Evolutionary conservation across 352 stramenopile species (phyloP), one percentile per base, ranked within the genome.

Genomic region (Globisporangium parvum): DNA sequence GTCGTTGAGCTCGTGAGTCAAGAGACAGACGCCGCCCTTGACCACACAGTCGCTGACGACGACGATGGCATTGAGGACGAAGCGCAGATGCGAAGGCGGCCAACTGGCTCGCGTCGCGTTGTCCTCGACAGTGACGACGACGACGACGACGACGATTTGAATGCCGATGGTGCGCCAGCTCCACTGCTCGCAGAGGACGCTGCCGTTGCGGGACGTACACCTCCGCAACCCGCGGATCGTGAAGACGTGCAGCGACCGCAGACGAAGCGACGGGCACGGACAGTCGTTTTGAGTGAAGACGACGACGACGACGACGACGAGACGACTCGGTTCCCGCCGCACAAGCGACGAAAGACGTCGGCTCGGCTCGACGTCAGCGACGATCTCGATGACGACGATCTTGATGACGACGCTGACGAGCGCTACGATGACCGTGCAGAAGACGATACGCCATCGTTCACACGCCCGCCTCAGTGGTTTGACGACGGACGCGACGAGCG

Each of bases 81-180:
- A 20, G 0, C 8, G 41, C 45, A 6, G 46, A 28, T 37, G 14
- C 52, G 39, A 21, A 49, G 46, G 24, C 52, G 59, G 61, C 45
- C 26, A 55, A 51, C 15, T 17, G 41, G 18, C 12, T 47, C 42
- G 33, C 48, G 48, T 39, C 60, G 52, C 21, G 39, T 66, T 21
- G 47, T 65, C 8, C 21, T 63, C n/a, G 60, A 74, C 39, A 73
- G 69, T 11, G 31, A 37, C 31, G 69, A 75, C 42, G 60, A 80
- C 33, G 70, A 80, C 49, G 65, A 58, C 10, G 58, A 56, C n/a
- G 69, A 80, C 33, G 69, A 70, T 28, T 35, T 49, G 28, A 57
- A 57, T 17, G 61, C 67, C 44, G 20, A 53, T 26, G 62, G 50
- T 15, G 60, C 33, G 8, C 26, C 11, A 31, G 11, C 24, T 6